Base-by-base conservation (phyloP, 352 stramenopile genomes). In the Phytophthora fragariaefolia region DNA sequence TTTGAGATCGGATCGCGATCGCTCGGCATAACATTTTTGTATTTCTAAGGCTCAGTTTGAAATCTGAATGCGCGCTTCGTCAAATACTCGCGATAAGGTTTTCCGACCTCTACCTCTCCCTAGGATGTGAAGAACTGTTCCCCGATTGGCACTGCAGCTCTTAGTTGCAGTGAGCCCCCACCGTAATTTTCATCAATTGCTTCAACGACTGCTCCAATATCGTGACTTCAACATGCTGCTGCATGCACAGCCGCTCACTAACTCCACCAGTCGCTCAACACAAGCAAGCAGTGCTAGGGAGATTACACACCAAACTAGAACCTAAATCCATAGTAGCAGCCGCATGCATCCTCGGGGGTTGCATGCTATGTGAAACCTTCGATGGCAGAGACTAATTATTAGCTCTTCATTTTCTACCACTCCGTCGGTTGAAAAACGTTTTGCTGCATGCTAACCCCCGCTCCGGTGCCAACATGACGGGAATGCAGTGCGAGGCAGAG, bases 321-420 rank as follows among this genome's bases (percentile, higher is more conserved):
- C 6, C 24, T 7, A 15, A 28, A 27, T 9, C 7, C 4, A n/a
- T n/a, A n/a, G n/a, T n/a, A n/a, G n/a, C n/a, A n/a, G n/a, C n/a
- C n/a, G n/a, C n/a, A n/a, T n/a, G n/a, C n/a, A n/a, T n/a, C n/a
- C n/a, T n/a, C n/a, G n/a, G n/a, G 50, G 45, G 18, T 27, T 48
- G 28, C 20, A 47, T 26, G 30, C 12, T 61, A n/a, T 13, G 38
- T n/a, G 36, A 50, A 26, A 18, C 28, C 20, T 26, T 52, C 34
- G 48, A 59, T 59, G 58, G 58, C 47, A 66, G 58, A 66, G 58
- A 22, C 12, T 34, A 38, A 42, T 47, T n/a, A n/a, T n/a, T n/a
- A n/a, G n/a, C n/a, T n/a, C n/a, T n/a, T n/a, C n/a, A n/a, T n/a
- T n/a, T n/a, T n/a, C n/a, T n/a, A n/a, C n/a, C 53, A 48, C 48